A percentile compares a stretch with the other conserved stretches of the same genome.
Conservation (phyloP, 2,329 filamentous ascomycete species). For the Colletotrichum higginsianum region DNA sequence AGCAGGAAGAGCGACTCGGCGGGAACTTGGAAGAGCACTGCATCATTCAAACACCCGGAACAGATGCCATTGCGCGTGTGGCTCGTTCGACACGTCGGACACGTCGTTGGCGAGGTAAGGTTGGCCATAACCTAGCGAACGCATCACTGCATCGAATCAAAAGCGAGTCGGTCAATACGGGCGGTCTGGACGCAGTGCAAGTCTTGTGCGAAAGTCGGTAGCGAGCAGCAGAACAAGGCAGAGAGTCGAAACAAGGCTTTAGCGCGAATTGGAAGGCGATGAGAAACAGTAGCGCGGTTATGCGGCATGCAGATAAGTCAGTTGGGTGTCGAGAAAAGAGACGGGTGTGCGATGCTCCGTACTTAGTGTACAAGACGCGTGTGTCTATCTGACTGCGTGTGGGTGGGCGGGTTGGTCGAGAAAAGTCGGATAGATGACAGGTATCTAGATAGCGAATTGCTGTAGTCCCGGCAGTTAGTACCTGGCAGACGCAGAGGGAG, state of each 20-base stretch:
- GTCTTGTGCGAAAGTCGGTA: neutral
- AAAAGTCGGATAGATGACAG: too few species aligned
- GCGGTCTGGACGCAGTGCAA: neutral
- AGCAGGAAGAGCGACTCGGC: neutral
- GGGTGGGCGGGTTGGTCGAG: neutral
- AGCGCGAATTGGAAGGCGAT: slow-evolving; percentile 27
- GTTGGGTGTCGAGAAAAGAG: slow-evolving; percentile 18
- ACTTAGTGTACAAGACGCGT: too few species aligned
- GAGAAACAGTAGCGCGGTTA: slow-evolving; percentile 39
- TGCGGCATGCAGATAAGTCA: slow-evolving; percentile 26
- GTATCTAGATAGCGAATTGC: too few species aligned
- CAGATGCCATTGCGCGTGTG: slow-evolving; percentile 1
- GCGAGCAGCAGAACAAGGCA: slow-evolving; percentile 10
- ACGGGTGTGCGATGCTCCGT: slow-evolving; percentile 1
- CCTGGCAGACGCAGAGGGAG: neutral
- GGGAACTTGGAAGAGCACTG: neutral
- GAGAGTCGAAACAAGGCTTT: slow-evolving; percentile 37
- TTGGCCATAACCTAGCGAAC: slow-evolving; percentile 12
- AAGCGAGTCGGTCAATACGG: slow-evolving; percentile 6
- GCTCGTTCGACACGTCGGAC: slow-evolving; percentile 6
- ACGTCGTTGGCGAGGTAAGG: slow-evolving; percentile 1
- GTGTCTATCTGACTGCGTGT: slow-evolving; percentile 2
- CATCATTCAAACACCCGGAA: neutral
- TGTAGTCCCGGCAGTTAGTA: too few species aligned
- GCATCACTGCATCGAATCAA: neutral